Base-by-base conservation (phyloP, 176 grass and related monocot species). In the Oryza meridionalis region DNA sequence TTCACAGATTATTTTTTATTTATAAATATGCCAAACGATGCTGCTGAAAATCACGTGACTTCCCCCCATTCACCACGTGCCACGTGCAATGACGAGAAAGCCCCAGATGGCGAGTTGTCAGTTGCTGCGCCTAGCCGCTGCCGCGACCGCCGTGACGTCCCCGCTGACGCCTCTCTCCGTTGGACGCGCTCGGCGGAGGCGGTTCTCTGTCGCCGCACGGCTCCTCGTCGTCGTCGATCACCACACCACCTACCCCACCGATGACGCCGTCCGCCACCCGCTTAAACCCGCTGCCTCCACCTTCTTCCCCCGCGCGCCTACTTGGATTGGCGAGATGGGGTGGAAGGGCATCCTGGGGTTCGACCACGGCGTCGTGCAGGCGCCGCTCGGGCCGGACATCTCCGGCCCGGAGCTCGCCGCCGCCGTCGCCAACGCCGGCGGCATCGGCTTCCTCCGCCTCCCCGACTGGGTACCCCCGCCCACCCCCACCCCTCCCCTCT, bases 351-450 rank as follows among this genome's bases (percentile, higher is more conserved):
- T 95, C 78, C 87, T 98, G 29, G 96, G 91, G 2, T 98, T 95
- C 75, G 91, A 95, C 67, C 88, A 95, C 80, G 91, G 96, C 76
- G 61, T 98, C 73, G 91, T 98, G 77, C 96, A 98, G 82, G 96
- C 91, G 31, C 96, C 96, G 58, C 91, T 98, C 29, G 96, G 93
- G 14, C 96, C 96, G 64, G 96, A 98, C 80, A 95, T 98, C 82
- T 98, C 96, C 77, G 92, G 93, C 6, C 93, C 96, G 10, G 93
- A 98, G 58, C 96, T 98, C 77, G 91, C 78, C 68, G 96, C 96
- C 24, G 96, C 96, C 70, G 96, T 93, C 35, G 93, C 96, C 67
- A 92, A 98, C 82, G 85, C 93, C 21, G 96, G 96, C 0, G 96
- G 59, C 77, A 92, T 98, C 75, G 96, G 91, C n/a, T 75, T 98